A percentile compares a stretch with the other conserved stretches of the same genome.
Evolutionary conservation across 345 rosid species (phyloP).

Genomic region (Diplotaxis tenuifolia): DNA sequence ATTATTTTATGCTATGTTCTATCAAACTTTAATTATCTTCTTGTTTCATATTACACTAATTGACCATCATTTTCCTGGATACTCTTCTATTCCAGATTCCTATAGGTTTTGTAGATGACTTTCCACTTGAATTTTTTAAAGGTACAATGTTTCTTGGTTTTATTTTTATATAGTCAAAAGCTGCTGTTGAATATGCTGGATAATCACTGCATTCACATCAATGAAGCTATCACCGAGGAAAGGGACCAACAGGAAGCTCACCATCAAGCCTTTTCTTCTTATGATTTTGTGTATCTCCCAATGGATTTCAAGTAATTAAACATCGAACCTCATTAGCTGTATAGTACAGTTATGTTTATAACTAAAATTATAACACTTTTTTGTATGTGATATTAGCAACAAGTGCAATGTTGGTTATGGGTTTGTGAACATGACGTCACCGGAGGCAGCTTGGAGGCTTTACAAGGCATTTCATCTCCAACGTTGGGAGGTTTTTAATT

Average conservation of each 20-base stretch:
- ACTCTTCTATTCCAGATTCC: constrained; percentile 19
- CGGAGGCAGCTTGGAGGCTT: constrained; percentile 74
- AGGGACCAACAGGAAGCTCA: constrained; percentile 36
- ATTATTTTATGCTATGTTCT: constrained; percentile 34
- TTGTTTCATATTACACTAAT: constrained; percentile 30
- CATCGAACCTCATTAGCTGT: not conserved
- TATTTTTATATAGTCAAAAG: constrained; percentile 51
- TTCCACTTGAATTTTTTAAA: constrained; percentile 12
- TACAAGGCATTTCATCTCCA: constrained; percentile 86
- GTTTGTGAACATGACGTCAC: constrained; percentile 96
- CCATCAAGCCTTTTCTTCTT: constrained; percentile 67
- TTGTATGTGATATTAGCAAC: constrained; percentile 52
- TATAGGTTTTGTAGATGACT: constrained; percentile 1
- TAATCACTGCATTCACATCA: constrained; percentile 88
- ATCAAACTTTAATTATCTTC: constrained; percentile 30
- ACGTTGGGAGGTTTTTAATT: constrained; percentile 95
- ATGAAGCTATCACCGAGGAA: constrained; percentile 55
- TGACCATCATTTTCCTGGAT: constrained; percentile 26
- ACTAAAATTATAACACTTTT: not conserved
- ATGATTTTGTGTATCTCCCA: constrained; percentile 94
- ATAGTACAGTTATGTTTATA: not conserved
- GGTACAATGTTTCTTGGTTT: constrained; percentile 7
- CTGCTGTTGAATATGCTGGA: constrained; percentile 88
- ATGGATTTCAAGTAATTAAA: constrained; percentile 86
- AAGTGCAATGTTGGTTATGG: constrained; percentile 99